These are phyloP conservation scores for Andrographis paniculata DNA, from an alignment of 305 asterid species.

Conservation along the genomic window DNA sequence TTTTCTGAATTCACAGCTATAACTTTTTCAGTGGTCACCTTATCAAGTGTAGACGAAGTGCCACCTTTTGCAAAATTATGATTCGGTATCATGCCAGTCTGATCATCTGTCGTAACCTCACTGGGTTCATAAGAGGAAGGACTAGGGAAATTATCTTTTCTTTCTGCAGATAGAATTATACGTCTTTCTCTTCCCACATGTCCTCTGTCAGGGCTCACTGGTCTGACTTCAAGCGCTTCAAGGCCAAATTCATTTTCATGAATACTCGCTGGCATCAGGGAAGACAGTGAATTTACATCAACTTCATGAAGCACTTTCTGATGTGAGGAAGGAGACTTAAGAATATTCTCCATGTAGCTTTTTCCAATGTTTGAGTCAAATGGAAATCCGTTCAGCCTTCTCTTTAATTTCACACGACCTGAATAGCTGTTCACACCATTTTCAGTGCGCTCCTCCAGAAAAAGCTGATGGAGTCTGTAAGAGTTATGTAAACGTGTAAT, in stretches of 20 bases:
- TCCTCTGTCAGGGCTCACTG: slow-evolving; percentile 36
- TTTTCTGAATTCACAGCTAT: slow-evolving; percentile 40
- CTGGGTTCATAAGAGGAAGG: slow-evolving; percentile 12
- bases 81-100: slow-evolving; percentile 23
- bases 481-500: no score
- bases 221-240: slow-evolving; percentile 36
- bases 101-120: slow-evolving; percentile 29
- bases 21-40: slow-evolving; percentile 37
- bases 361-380: slow-evolving; percentile 58
- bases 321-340: slow-evolving; percentile 57
- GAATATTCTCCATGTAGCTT: slow-evolving; percentile 84
- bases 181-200: slow-evolving; percentile 31
- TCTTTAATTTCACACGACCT: slow-evolving; percentile 53
- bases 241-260: slow-evolving; percentile 28
- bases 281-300: slow-evolving; percentile 28
- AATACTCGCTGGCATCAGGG: slow-evolving; percentile 29
- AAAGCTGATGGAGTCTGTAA: slow-evolving; percentile 84
- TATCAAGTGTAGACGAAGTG: slow-evolving; percentile 25
- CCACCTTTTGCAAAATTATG: slow-evolving; percentile 27
- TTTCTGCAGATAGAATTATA: slow-evolving; percentile 33
- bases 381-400: slow-evolving; percentile 85
- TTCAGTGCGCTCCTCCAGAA: slow-evolving; percentile 74
- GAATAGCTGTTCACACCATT: slow-evolving; percentile 48
- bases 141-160: slow-evolving; percentile 22
- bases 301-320: slow-evolving; percentile 57